Conservation (phyloP, 2,329 filamentous ascomycete genomes). For the Calcarisporium arbuscula region DNA sequence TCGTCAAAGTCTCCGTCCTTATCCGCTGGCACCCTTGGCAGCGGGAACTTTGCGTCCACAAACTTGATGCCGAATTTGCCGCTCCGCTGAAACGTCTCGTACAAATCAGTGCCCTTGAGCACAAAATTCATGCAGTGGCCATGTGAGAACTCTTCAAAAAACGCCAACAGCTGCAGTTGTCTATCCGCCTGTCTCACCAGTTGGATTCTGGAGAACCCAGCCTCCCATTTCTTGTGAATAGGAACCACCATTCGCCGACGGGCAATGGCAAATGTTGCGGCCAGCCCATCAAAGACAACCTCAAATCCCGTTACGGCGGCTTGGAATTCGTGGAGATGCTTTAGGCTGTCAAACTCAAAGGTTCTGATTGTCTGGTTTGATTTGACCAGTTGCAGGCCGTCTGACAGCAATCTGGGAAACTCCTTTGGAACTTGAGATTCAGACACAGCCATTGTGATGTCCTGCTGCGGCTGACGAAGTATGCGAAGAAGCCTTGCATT, state of each 20-base stretch:
- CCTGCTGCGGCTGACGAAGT: constrained; percentile 66
- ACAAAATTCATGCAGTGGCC: constrained; percentile 86
- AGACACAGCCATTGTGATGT: constrained; percentile 69
- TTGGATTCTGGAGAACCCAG: constrained; percentile 71
- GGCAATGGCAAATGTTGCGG: constrained; percentile 71
- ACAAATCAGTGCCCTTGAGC: constrained; percentile 76
- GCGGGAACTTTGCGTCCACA: constrained; percentile 83
- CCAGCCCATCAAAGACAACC: constrained; percentile 68
- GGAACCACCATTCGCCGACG: constrained; percentile 83
- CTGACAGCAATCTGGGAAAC: constrained; percentile 54
- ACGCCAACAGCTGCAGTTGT: constrained; percentile 71
- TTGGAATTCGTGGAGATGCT: constrained; percentile 74
- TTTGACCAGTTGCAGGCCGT: constrained; percentile 55
- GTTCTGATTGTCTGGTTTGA: constrained; percentile 61
- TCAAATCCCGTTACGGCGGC: constrained; percentile 71
- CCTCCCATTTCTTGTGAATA: constrained; percentile 92
- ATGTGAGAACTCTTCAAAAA: constrained; percentile 83
- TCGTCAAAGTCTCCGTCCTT: constrained; percentile 48
- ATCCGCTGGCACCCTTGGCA: constrained; percentile 57
- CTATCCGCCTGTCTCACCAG: constrained; percentile 66
- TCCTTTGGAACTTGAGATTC: constrained; percentile 60
- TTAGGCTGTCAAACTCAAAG: constrained; percentile 59
- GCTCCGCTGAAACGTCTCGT: constrained; percentile 60
- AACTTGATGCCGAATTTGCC: constrained; percentile 70
- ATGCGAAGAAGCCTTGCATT: constrained; percentile 58